Conservation (phyloP, 345 rosid genomes). For the Citrus cavaleriei region DNA sequence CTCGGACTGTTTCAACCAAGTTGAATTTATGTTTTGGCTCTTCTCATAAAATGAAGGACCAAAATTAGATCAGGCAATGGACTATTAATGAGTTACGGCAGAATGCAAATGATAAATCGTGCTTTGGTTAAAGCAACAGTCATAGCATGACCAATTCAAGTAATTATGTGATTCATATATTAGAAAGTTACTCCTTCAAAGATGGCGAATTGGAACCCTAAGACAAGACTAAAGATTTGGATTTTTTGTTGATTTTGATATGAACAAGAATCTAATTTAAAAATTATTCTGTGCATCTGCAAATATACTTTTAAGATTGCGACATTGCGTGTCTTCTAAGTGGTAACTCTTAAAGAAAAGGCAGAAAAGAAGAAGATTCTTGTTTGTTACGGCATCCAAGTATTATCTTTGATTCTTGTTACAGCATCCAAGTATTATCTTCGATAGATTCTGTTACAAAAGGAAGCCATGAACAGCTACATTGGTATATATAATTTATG, state of each 20-base stretch:
- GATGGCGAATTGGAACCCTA: not conserved
- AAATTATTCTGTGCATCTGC: not conserved
- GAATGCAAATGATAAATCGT: not conserved
- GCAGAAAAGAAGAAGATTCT: no score
- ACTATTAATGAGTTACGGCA: not conserved
- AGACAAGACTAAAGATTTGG: not conserved
- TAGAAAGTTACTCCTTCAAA: not conserved
- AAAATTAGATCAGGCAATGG: not conserved
- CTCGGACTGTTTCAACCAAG: no score
- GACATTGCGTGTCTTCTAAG: not conserved
- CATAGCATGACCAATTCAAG: not conserved
- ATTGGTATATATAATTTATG: no score
- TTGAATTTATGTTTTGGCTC: not conserved
- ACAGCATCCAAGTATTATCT: no score
- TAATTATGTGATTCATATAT: not conserved
- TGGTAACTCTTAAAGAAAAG: no score
- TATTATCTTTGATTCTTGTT: no score
- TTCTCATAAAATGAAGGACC: not conserved
- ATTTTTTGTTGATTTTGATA: not conserved
- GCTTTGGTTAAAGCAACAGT: not conserved
- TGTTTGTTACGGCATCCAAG: no score
- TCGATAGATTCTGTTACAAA: no score
- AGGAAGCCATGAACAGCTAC: no score
- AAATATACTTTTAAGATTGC: conserved; percentile 11
- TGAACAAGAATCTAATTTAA: not conserved